A percentile compares a stretch with the other conserved stretches of the same genome.
phyloP scores from a whole-genome alignment of 768 basidiomycete genomes.

The Pisolithus orientalis region DNA sequence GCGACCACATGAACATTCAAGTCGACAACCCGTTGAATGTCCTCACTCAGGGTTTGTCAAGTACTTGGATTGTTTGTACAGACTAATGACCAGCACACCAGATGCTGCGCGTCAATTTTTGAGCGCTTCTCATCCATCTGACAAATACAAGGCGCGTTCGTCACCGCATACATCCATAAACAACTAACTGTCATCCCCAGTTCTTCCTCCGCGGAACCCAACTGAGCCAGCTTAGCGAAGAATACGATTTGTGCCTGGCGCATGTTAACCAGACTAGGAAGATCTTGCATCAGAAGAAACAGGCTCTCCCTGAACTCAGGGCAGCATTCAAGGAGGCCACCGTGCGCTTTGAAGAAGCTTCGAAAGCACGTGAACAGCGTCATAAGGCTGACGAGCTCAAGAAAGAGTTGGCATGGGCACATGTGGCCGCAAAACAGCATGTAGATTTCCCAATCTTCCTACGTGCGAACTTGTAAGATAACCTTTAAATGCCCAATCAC shows the following conservation, averaged over 20 bases:
- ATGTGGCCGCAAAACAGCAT: slow-evolving; percentile 63
- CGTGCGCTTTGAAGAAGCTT: slow-evolving; percentile 62
- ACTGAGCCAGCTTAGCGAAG: slow-evolving; percentile 77
- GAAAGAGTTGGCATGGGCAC: slow-evolving; percentile 84
- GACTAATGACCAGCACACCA: slow-evolving; percentile 8
- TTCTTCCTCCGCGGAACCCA: slow-evolving; percentile 95
- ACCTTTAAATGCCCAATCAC: neutral
- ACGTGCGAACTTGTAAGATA: neutral
- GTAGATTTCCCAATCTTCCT: slow-evolving; percentile 31
- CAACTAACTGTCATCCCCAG: slow-evolving; percentile 32
- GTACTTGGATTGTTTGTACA: neutral
- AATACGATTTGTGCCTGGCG: slow-evolving; percentile 72
- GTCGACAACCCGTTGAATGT: slow-evolving; percentile 97
- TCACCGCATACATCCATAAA: neutral
- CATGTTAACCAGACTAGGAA: slow-evolving; percentile 68
- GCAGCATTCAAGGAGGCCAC: slow-evolving; percentile 50
- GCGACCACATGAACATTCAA: slow-evolving; percentile 94
- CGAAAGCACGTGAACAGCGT: slow-evolving; percentile 66
- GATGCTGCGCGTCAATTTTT: slow-evolving; percentile 62
- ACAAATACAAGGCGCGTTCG: slow-evolving; percentile 78
- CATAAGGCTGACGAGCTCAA: slow-evolving; percentile 63
- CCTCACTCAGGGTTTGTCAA: slow-evolving; percentile 65
- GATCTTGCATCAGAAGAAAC: slow-evolving; percentile 62
- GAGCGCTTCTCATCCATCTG: slow-evolving; percentile 67
- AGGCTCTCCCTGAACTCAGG: slow-evolving; percentile 73